Base-by-base conservation (phyloP, 202 grass and related monocot species). In the Schoenoplectus tabernaemontani region DNA sequence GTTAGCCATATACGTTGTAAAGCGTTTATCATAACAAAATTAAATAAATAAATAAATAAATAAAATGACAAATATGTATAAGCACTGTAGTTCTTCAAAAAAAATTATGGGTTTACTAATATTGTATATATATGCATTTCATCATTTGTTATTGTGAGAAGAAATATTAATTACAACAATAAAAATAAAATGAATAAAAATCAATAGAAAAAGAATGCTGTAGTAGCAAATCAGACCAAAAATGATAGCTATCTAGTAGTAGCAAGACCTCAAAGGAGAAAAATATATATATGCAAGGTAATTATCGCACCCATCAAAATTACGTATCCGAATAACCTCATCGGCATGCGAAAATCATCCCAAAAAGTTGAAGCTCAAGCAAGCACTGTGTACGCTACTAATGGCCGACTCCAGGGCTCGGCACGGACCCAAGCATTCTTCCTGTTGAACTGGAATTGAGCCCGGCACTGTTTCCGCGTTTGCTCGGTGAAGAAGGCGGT, bases 131-230 rank as follows among this genome's bases (percentile, higher is more conserved):
- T 54, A 75, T 37, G 56, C 30, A 75, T 75, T 75, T 56, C 23
- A 48, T 56, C 26, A 75, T 54, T 51, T 53, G 30, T 37, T 75
- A 9, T 75, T 54, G 44, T 75, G 28, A 53, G 43, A 72, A 50
- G 34, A 63, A 36, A 60, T 60, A 63, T 28, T 75, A 23, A 72
- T 30, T 72, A 72, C 71, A 72, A 50, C 24, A 75, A 75, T 75
- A 34, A 50, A 56, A 73, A 75, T 75, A 75, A 74, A 75, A 36
- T 56, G 48, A 75, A 75, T 75, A 13, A 75, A 75, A 54, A 73
- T 1, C 7, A 53, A n/a, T 17, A 51, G 28, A 32, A n/a, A n/a
- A n/a, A n/a, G 24, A 54, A 75, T 36, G 56, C 28, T 36, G 3
- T 8, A 73, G 43, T 51, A 75, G 30, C 46, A 74, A 74, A 53